These are phyloP conservation scores for Panicum virgatum DNA, from an alignment of 202 grass and related monocot species.

Conservation along the genomic window DNA sequence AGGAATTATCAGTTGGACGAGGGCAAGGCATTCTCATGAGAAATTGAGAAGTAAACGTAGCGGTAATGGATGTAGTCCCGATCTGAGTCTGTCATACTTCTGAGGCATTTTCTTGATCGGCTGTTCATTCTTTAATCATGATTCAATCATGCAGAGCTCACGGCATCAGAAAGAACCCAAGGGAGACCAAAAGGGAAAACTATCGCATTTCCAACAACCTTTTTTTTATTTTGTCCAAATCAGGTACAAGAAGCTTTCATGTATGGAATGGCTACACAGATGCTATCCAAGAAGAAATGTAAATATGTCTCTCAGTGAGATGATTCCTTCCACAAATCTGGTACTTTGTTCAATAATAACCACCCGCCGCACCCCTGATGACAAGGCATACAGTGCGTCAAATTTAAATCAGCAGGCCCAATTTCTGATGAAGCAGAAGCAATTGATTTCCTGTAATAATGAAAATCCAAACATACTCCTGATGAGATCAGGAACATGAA, in stretches of 20 bases:
- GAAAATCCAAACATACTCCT: constrained; percentile 6
- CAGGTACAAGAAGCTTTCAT: constrained; percentile 56
- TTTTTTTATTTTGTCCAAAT: constrained; percentile 37
- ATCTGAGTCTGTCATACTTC: neutral
- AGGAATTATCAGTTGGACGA: neutral
- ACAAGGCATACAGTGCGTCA: neutral
- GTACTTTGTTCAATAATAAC: constrained; percentile 56
- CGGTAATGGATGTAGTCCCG: neutral
- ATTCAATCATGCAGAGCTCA: neutral
- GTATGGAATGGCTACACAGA: constrained; percentile 61
- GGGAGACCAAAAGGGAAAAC: neutral
- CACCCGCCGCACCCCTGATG: constrained; percentile 63
- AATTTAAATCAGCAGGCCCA: constrained; percentile 1
- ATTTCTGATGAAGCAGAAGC: neutral
- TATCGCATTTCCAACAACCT: constrained; percentile 37
- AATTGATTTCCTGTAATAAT: constrained; percentile 2
- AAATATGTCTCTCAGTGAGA: constrained; percentile 69
- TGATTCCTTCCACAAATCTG: constrained; percentile 66
- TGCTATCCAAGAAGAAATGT: constrained; percentile 57
- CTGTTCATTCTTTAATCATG: neutral
- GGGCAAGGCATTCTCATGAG: neutral
- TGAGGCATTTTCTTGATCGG: neutral
- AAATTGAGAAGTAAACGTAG: neutral
- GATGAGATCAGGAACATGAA: neutral
- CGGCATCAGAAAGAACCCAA: neutral